Conservation (phyloP, 192 early-diverging fungal species). For the Linnemannia hyalina region DNA sequence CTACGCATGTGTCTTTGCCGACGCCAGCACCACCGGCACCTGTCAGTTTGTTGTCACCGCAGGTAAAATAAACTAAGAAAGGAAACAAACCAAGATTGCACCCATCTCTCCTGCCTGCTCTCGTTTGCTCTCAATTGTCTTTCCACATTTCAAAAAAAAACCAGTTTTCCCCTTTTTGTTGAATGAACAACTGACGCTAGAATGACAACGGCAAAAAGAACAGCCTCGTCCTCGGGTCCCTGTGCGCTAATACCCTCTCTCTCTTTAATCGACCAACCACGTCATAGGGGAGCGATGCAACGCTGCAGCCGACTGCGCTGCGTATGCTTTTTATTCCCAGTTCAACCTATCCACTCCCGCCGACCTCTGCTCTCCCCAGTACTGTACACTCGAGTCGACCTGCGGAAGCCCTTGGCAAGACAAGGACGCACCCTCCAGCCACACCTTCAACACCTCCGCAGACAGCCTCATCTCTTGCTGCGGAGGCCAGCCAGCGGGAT, state of each 20-base stretch:
- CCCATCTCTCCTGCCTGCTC: too few species aligned
- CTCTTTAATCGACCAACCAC: not conserved
- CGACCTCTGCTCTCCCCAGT: slow-evolving; percentile 63
- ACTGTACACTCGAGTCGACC: slow-evolving; percentile 71
- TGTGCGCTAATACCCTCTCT: not conserved
- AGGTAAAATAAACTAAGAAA: slow-evolving; percentile 38
- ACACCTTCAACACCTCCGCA: slow-evolving; percentile 32
- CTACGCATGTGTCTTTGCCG: slow-evolving; percentile 65
- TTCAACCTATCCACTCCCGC: slow-evolving; percentile 34
- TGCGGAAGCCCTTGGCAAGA: slow-evolving; percentile 74
- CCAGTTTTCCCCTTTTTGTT: not conserved
- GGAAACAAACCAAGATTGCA: not conserved
- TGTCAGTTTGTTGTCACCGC: slow-evolving; percentile 73
- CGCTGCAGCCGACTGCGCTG: slow-evolving; percentile 65
- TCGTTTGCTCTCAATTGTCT: not conserved
- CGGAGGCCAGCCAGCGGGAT: slow-evolving; percentile 55
- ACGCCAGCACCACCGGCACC: slow-evolving; percentile 10
- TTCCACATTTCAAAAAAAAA: not conserved
- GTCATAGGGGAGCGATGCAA: slow-evolving; percentile 62
- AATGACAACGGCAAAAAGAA: not conserved
- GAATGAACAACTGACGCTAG: not conserved
- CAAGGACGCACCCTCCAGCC: slow-evolving; percentile 58
- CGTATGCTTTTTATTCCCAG: slow-evolving; percentile 57
- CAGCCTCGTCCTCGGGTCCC: not conserved
- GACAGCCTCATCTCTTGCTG: slow-evolving; percentile 64